These are phyloP conservation scores for Physocladia obscura DNA, from an alignment of 192 early-diverging fungal species.

Conservation along the genomic window DNA sequence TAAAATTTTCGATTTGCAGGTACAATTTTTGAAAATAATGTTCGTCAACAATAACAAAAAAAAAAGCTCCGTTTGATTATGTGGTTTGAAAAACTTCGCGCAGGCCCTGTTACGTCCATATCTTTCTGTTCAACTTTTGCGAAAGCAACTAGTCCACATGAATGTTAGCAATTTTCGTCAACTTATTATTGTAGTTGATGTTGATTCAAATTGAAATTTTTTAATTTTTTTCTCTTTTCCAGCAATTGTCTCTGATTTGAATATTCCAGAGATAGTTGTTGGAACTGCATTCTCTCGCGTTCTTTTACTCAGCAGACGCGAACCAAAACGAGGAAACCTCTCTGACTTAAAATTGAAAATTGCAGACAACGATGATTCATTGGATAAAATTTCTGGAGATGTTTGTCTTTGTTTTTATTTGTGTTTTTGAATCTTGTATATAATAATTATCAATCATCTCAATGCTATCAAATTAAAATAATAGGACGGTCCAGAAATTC, in stretches of 20 bases:
- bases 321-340: too few species aligned
- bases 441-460: too few species aligned
- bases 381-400: too few species aligned
- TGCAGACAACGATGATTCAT: too few species aligned
- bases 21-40: too few species aligned
- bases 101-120: constrained; percentile 47
- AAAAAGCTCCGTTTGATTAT: constrained; percentile 47
- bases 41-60: background rate
- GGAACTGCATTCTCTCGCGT: constrained; percentile 38
- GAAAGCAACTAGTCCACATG: background rate
- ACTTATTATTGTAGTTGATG: background rate
- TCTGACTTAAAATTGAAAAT: too few species aligned
- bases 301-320: constrained; percentile 25
- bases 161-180: constrained; percentile 17
- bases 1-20: constrained; percentile 58
- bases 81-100: constrained; percentile 49
- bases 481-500: constrained; percentile 15
- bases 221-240: background rate
- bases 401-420: too few species aligned
- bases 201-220: background rate
- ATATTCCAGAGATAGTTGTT: constrained; percentile 49
- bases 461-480: too few species aligned
- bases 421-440: too few species aligned
- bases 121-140: constrained; percentile 29
- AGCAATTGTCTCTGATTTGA: constrained; percentile 30